Evolutionary conservation across 1,284 basidiomycete genomes (phyloP).

Genomic region (Cryptococcus sp.): DNA sequence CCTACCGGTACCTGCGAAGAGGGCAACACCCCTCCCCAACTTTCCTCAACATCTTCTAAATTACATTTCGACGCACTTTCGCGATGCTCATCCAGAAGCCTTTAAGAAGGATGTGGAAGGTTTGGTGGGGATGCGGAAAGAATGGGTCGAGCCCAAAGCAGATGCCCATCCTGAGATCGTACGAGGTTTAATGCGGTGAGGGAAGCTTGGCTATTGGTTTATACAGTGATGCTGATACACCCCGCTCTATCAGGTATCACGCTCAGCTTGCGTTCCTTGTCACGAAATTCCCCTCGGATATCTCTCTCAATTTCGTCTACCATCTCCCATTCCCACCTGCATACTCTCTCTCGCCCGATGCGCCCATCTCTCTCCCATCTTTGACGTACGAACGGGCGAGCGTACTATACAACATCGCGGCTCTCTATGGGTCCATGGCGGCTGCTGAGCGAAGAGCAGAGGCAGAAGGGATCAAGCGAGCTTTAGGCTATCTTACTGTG

Average conservation of each 20-base stretch:
- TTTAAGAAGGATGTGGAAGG: slow-evolving; percentile 75
- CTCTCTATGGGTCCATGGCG: slow-evolving; percentile 64
- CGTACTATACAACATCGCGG: slow-evolving; percentile 79
- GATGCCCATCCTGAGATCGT: slow-evolving; percentile 58
- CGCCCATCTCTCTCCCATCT: slow-evolving; percentile 68
- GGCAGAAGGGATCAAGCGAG: slow-evolving; percentile 71
- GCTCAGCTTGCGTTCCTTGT: slow-evolving; percentile 80
- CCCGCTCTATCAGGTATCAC: slow-evolving; percentile 66
- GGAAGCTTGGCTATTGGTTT: slow-evolving; percentile 6
- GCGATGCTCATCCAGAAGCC: slow-evolving; percentile 82
- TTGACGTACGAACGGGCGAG: slow-evolving; percentile 75
- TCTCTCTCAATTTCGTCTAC: slow-evolving; percentile 74
- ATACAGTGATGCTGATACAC: slow-evolving; percentile 3
- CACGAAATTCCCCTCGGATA: slow-evolving; percentile 69
- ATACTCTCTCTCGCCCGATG: slow-evolving; percentile 52
- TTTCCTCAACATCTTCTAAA: slow-evolving; percentile 63
- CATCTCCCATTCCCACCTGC: slow-evolving; percentile 66
- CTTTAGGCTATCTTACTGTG: slow-evolving; percentile 71
- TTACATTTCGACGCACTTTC: slow-evolving; percentile 69
- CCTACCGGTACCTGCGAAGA: slow-evolving; percentile 74
- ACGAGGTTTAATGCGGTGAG: slow-evolving; percentile 53
- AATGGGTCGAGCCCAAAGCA: slow-evolving; percentile 61
- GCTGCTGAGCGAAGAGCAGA: slow-evolving; percentile 64
- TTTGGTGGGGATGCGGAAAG: slow-evolving; percentile 70
- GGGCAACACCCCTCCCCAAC: slow-evolving; percentile 61